These are phyloP conservation scores for Schizophyllum amplum DNA, from an alignment of 1,284 basidiomycete species.

Conservation along the genomic window DNA sequence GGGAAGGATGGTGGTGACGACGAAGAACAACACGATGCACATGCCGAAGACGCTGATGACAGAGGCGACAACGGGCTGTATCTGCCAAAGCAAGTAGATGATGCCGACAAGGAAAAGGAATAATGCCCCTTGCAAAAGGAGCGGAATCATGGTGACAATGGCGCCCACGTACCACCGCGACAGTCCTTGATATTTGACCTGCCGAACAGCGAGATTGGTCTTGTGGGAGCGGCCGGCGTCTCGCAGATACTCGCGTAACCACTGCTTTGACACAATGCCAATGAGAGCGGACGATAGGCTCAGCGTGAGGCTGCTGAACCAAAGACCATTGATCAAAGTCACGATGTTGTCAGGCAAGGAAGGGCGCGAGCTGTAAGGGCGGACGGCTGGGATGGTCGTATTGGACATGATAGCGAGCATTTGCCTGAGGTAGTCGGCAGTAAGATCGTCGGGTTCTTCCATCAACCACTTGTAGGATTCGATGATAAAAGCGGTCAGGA, in stretches of 20 bases:
- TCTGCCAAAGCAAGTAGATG: constrained; percentile 29
- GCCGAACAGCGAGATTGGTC: constrained; percentile 15
- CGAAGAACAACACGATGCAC: not conserved
- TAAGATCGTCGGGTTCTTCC: no score
- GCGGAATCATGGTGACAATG: constrained; percentile 30
- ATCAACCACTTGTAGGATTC: no score
- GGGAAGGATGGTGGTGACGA: not conserved
- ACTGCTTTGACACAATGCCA: constrained; percentile 37
- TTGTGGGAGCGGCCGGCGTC: no score
- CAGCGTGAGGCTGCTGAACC: constrained; percentile 33
- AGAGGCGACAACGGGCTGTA: not conserved
- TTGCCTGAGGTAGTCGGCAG: no score
- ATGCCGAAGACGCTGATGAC: not conserved
- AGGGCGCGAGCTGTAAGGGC: not conserved
- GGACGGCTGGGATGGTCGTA: no score
- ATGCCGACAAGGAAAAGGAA: constrained; percentile 36
- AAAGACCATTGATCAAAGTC: constrained; percentile 36
- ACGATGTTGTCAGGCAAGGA: no score
- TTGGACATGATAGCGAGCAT: no score
- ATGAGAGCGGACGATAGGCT: constrained; percentile 32
- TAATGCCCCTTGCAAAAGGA: constrained; percentile 33
- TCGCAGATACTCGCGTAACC: constrained; percentile 30
- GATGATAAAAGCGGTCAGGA: constrained; percentile 3
- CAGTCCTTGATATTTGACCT: constrained; percentile 25
- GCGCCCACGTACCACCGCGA: constrained; percentile 28